phyloP scores from a whole-genome alignment of 345 rosid species.

The Salix dunnii region DNA sequence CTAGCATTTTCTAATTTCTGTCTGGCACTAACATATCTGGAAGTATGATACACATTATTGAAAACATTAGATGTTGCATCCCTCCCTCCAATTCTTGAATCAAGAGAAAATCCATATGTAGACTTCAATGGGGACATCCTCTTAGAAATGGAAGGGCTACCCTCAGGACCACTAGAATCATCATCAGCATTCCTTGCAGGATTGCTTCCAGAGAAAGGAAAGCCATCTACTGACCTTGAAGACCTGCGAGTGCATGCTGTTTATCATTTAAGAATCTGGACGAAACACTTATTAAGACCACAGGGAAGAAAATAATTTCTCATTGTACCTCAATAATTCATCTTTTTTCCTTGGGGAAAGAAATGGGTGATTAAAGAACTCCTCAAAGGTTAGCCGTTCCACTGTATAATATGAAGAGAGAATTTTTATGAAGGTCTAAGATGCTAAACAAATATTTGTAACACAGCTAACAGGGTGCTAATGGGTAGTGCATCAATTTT shows the following conservation, averaged over 20 bases:
- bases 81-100: constrained; percentile 42
- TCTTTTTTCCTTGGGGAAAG: constrained; percentile 51
- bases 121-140: constrained; percentile 45
- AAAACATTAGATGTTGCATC: constrained; percentile 40
- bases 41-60: constrained; percentile 35
- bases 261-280: constrained; percentile 22
- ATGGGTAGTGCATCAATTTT: background rate
- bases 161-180: constrained; percentile 69
- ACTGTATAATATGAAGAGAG: constrained; percentile 46
- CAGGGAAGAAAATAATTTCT: constrained; percentile 3
- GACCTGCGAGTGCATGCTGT: constrained; percentile 42
- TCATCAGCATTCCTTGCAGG: constrained; percentile 52
- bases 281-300: constrained; percentile 2
- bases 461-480: background rate
- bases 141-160: constrained; percentile 62
- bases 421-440: background rate
- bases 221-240: constrained; percentile 41
- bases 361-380: constrained; percentile 89
- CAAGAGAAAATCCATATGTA: constrained; percentile 48
- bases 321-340: constrained; percentile 53
- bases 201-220: constrained; percentile 48
- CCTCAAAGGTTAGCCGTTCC: constrained; percentile 92
- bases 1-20: constrained; percentile 35
- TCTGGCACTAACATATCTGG: constrained; percentile 40
- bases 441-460: background rate